phyloP scores from a whole-genome alignment of 163 green algal genomes.

The Botryococcus braunii region DNA sequence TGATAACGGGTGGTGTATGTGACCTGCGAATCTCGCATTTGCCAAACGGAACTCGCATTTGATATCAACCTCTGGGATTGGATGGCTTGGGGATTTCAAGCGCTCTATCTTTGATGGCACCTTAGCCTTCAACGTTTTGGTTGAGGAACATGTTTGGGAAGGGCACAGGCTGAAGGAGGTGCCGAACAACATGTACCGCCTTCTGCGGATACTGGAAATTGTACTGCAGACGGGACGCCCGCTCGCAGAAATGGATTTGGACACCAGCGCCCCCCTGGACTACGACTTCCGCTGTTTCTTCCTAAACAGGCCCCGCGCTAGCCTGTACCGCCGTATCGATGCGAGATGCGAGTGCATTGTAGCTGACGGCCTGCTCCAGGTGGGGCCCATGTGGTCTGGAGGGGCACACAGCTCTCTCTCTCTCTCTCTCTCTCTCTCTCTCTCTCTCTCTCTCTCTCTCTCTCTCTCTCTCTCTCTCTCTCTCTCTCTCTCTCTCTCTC shows the following conservation, averaged over 20 bases:
- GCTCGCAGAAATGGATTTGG: constrained; percentile 22
- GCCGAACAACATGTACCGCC: constrained; percentile 88
- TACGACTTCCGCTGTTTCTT: constrained; percentile 86
- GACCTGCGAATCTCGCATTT: too few relatives aligned
- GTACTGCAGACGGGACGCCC: constrained; percentile 43
- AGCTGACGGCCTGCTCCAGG: constrained; percentile 42
- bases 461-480: too few relatives aligned
- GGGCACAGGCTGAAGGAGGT: constrained; percentile 51
- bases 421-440: too few relatives aligned
- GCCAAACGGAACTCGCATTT: too few relatives aligned
- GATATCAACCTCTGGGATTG: too few relatives aligned
- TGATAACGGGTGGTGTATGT: too few relatives aligned
- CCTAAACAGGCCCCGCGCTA: constrained; percentile 55
- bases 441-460: too few relatives aligned
- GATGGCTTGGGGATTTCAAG: too few relatives aligned
- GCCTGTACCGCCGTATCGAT: constrained; percentile 77
- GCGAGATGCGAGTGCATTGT: constrained; percentile 77
- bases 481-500: too few relatives aligned
- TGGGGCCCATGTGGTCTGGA: constrained; percentile 12
- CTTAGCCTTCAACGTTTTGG: too few relatives aligned
- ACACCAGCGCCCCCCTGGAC: constrained; percentile 25
- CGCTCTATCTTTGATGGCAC: too few relatives aligned
- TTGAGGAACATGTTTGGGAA: too few relatives aligned
- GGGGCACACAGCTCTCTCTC: background rate
- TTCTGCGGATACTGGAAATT: constrained; percentile 78